These are phyloP conservation scores for Extremus antarcticus DNA, from an alignment of 495 filamentous ascomycete genomes.

Conservation along the genomic window DNA sequence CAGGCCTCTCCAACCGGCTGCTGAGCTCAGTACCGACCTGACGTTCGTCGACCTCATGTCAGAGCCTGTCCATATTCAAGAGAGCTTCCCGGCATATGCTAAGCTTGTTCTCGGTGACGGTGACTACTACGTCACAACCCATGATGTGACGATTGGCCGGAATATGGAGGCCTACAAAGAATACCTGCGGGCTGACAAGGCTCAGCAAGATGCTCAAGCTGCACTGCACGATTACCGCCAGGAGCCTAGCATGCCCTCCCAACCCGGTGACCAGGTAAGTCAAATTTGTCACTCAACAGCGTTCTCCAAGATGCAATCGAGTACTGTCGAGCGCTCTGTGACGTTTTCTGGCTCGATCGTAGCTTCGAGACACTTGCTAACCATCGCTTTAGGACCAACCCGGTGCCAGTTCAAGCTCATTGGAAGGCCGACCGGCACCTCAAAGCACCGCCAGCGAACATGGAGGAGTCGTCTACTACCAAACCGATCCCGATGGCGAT, in stretches of 20 bases:
- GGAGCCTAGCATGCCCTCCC: constrained; percentile 14
- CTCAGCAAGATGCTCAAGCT: constrained; percentile 2
- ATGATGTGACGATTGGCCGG: constrained; percentile 54
- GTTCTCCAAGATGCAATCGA: too few relatives aligned
- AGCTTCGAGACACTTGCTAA: too few relatives aligned
- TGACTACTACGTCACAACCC: constrained; percentile 62
- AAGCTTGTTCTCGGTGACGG: constrained; percentile 63
- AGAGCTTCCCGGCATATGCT: constrained; percentile 41
- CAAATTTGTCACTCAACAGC: too few relatives aligned
- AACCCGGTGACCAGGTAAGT: constrained; percentile 8
- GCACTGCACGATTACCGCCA: constrained; percentile 8
- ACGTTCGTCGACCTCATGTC: too few relatives aligned
- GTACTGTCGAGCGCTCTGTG: too few relatives aligned
- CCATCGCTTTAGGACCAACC: too few relatives aligned
- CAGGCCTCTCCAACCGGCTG: too few relatives aligned
- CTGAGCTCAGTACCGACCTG: too few relatives aligned
- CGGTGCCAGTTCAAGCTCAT: constrained; percentile 10
- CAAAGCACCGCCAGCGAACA: constrained; percentile 20
- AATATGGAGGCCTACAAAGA: constrained; percentile 34
- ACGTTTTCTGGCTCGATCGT: too few relatives aligned
- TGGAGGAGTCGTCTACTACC: constrained; percentile 12
- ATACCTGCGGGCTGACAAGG: constrained; percentile 1
- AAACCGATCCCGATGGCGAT: background rate
- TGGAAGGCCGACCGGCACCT: constrained; percentile 13
- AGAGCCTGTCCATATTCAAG: too few relatives aligned